Base-by-base conservation (phyloP, 768 basidiomycete species). In the Naganishia vaughanmartiniae region DNA sequence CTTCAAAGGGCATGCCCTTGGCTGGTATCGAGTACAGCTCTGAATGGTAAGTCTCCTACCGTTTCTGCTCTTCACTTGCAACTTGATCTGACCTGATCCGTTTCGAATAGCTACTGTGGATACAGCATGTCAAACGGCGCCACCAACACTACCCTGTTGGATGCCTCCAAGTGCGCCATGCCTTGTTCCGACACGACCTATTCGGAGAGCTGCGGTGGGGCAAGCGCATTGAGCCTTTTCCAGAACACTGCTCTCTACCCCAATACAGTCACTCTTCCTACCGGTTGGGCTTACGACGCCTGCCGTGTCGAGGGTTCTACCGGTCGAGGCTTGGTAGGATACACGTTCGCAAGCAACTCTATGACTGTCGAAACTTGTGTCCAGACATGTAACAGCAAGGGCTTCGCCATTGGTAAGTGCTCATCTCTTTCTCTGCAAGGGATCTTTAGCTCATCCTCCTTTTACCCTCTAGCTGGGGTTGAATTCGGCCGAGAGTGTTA, bases 311-410 rank as follows among this genome's bases (percentile, higher is more conserved):
- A 80, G 57, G 71, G 70, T 14, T 65, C 65, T 26, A 57, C 66
- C 51, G 70, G 54, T 14, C 72, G 79, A 54, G 77, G 77, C 21
- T 60, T 80, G n/a, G 66, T n/a, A 28, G 71, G 72, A 7, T 76
- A 77, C 73, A 67, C 83, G 0, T 78, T 82, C 34, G 82, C 85
- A 65, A 77, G 74, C 53, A 77, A 71, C 60, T 70, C 74, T 6
- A 82, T 83, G 72, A 92, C 90, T 0, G 85, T 89, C 55, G 82
- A 89, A 74, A 78, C 76, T 15, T 94, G 92, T 76, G 84, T 92
- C 63, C 77, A 81, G 5, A 78, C 83, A 30, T 94, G 92, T 79
- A 74, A 74, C 0, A 75, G 82, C 2, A 82, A 83, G 72, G 86
- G 86, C 70, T 90, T 84, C 80, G 86, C 87, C 0, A 74, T 90